Conservation (phyloP, 805 yeast species). For the Metschnikowia kunwiensis region DNA sequence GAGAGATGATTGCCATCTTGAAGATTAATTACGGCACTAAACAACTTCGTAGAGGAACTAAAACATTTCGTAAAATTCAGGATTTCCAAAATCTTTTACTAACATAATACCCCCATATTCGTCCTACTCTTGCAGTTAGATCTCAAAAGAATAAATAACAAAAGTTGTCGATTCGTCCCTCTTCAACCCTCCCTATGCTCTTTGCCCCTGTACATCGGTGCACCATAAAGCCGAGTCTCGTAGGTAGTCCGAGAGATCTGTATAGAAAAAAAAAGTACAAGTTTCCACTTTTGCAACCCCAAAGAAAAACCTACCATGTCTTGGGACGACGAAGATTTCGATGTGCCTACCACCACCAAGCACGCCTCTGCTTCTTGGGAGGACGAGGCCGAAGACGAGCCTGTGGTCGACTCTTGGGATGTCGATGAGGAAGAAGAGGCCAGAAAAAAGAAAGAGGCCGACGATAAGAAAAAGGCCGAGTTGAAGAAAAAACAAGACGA, state of each 20-base stretch:
- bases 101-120: no score
- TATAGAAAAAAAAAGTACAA: background rate
- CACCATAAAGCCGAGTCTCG: slow-evolving; percentile 12
- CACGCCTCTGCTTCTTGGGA: slow-evolving; percentile 71
- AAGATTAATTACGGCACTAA: no score
- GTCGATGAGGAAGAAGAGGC: slow-evolving; percentile 69
- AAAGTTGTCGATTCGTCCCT: no score
- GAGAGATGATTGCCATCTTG: no score
- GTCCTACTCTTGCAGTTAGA: no score
- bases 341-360: slow-evolving; percentile 50
- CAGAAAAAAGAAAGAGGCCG: slow-evolving; percentile 42
- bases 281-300: background rate
- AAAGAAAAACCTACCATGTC: slow-evolving; percentile 30
- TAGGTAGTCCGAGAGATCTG: slow-evolving; percentile 3
- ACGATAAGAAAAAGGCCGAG: slow-evolving; percentile 44
- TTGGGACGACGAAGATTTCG: slow-evolving; percentile 90
- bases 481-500: slow-evolving; percentile 40
- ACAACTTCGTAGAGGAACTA: no score
- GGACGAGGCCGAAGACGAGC: slow-evolving; percentile 76
- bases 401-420: slow-evolving; percentile 86
- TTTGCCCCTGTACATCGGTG: slow-evolving; percentile 10
- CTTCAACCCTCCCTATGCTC: no score
- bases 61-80: no score
- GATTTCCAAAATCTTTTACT: no score
- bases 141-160: no score